Evolutionary conservation across 768 basidiomycete species (phyloP).

Genomic region (Cystofilobasidium capitatum): DNA sequence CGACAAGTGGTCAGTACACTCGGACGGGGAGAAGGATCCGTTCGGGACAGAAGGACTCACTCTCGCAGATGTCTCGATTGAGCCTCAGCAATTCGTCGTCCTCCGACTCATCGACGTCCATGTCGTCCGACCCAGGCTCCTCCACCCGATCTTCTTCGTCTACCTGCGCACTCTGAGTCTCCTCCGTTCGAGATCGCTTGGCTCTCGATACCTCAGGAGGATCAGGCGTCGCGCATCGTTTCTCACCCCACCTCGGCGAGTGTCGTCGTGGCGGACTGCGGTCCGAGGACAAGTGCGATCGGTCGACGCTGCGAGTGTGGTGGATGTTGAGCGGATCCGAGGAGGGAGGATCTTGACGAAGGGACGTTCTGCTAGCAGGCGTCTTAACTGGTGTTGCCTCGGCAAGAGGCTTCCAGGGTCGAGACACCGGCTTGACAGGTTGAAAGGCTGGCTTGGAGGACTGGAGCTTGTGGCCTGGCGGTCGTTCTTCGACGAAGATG

Average conservation of each 20-base stretch:
- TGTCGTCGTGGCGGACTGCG: no score
- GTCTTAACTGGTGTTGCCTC: background rate
- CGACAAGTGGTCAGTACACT: background rate
- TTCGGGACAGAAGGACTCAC: background rate
- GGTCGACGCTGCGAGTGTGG: no score
- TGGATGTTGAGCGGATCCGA: conserved; percentile 4
- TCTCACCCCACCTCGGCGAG: no score
- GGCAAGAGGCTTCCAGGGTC: no score
- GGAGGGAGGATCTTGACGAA: no score
- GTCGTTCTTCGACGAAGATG: background rate
- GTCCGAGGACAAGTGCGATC: no score
- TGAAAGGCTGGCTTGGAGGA: background rate
- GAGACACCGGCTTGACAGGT: background rate
- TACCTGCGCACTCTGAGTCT: background rate
- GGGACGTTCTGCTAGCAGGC: no score
- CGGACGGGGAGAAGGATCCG: background rate
- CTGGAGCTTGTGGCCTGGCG: conserved; percentile 1
- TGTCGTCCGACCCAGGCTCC: background rate
- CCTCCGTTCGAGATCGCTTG: no score
- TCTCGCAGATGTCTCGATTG: conserved; percentile 1
- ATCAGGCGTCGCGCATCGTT: no score
- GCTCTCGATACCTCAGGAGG: no score
- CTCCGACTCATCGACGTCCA: background rate
- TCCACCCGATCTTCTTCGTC: no score
- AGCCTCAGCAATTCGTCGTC: background rate